Evolutionary conservation across 805 yeast species (phyloP).

Genomic region (Schizosaccharomyces japonicus): DNA sequence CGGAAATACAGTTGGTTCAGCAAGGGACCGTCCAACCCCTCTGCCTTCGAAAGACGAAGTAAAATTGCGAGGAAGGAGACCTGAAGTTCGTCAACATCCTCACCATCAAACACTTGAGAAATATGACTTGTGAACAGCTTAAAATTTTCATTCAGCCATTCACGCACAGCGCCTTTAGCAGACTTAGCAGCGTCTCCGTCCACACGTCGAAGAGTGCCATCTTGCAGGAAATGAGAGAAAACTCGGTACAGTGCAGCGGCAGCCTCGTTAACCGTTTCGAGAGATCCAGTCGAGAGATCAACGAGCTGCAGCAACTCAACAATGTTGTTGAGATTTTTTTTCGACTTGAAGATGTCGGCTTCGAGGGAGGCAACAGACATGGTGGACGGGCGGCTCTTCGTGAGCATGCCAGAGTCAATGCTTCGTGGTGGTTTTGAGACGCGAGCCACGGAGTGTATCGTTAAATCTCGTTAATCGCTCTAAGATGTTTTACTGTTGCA

Average conservation of each 20-base stretch:
- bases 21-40: conserved; percentile 18
- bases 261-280: conserved; percentile 6
- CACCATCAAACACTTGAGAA: conserved; percentile 20
- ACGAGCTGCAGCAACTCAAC: conserved; percentile 24
- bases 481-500: no score
- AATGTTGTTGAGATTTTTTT: conserved; percentile 33
- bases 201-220: conserved; percentile 19
- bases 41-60: conserved; percentile 26
- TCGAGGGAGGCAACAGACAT: conserved; percentile 9
- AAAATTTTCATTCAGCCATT: conserved; percentile 42
- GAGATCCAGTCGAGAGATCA: conserved; percentile 9
- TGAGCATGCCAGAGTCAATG: no score
- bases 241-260: conserved; percentile 21
- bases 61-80: conserved; percentile 11
- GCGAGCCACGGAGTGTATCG: no score
- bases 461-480: no score
- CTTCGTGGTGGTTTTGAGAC: no score
- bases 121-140: conserved; percentile 27
- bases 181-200: conserved; percentile 16
- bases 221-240: conserved; percentile 26
- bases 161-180: conserved; percentile 24
- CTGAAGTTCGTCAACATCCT: conserved; percentile 6
- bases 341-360: conserved; percentile 15
- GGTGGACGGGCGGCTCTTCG: no score
- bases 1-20: conserved; percentile 19